Evolutionary conservation across 768 basidiomycete species (phyloP).

Genomic region (Cyathus striatus): DNA sequence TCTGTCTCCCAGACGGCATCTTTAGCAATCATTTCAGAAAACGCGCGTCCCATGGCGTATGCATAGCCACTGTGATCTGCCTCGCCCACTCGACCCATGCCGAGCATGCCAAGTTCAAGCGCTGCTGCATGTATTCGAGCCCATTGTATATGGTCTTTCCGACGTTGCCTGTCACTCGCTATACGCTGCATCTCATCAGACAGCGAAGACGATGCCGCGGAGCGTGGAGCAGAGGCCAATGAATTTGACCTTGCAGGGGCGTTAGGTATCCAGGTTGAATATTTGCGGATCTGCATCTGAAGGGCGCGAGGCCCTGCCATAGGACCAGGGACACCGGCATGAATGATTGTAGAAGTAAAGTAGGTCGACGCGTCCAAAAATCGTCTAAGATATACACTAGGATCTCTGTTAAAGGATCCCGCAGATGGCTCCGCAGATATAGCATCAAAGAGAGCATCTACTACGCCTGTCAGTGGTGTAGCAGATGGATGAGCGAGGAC

Average conservation of each 20-base stretch:
- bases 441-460: constrained; percentile 54
- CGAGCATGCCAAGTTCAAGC: constrained; percentile 52
- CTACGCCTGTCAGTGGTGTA: constrained; percentile 43
- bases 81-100: constrained; percentile 32
- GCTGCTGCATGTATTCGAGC: constrained; percentile 62
- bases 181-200: constrained; percentile 62
- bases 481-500: constrained; percentile 42
- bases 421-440: constrained; percentile 29
- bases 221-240: not conserved
- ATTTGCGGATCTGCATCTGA: constrained; percentile 54
- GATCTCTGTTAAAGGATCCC: constrained; percentile 28
- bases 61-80: constrained; percentile 37
- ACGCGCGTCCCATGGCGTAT: constrained; percentile 37
- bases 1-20: constrained; percentile 64
- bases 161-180: constrained; percentile 50
- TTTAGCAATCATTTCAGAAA: constrained; percentile 57
- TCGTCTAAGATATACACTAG: constrained; percentile 38
- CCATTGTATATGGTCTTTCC: constrained; percentile 65
- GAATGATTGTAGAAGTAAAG: constrained; percentile 40
- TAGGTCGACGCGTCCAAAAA: constrained; percentile 49
- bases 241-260: constrained; percentile 14
- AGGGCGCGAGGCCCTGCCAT: constrained; percentile 52
- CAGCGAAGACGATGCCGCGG: constrained; percentile 24
- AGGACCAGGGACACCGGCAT: constrained; percentile 52
- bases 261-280: constrained; percentile 46